These are phyloP conservation scores for Shiraia sp. DNA, from an alignment of 2,329 filamentous ascomycete genomes.

Conservation along the genomic window DNA sequence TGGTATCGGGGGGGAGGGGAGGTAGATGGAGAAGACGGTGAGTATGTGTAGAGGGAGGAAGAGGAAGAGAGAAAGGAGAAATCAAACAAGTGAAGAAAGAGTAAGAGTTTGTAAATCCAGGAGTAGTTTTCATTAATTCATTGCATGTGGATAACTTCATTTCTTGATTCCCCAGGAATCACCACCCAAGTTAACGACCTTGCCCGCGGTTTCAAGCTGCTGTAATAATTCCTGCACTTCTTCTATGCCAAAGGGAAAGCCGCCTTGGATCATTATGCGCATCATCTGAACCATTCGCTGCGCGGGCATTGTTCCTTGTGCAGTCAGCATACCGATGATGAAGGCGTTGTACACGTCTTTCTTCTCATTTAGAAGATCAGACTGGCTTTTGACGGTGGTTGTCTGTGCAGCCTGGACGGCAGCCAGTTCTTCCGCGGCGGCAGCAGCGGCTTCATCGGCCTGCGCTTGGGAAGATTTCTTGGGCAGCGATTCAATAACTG, in stretches of 20 bases:
- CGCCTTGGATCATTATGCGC: slow-evolving; percentile 85
- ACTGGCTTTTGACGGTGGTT: slow-evolving; percentile 55
- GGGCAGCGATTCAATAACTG: slow-evolving; percentile 65
- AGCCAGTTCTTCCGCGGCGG: slow-evolving; percentile 41
- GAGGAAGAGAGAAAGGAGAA: no score
- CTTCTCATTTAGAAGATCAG: slow-evolving; percentile 68
- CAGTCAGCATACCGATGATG: slow-evolving; percentile 92
- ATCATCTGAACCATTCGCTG: slow-evolving; percentile 90
- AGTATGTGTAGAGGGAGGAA: no score
- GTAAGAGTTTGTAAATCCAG: no score
- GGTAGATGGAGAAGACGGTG: no score
- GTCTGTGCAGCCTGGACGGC: slow-evolving; percentile 47
- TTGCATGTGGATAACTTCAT: slow-evolving; percentile 1
- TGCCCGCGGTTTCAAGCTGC: slow-evolving; percentile 62
- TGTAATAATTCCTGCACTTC: slow-evolving; percentile 80
- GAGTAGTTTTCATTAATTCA: neutral
- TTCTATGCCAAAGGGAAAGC: slow-evolving; percentile 87
- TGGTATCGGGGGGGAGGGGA: no score
- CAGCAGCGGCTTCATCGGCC: slow-evolving; percentile 40
- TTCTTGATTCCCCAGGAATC: slow-evolving; percentile 41
- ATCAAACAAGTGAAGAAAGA: no score
- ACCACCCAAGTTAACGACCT: slow-evolving; percentile 34
- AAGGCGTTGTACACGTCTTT: slow-evolving; percentile 85
- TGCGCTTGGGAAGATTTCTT: slow-evolving; percentile 19
- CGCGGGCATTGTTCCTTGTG: slow-evolving; percentile 82